These are phyloP conservation scores for Phyllosticta citribraziliensis DNA, from an alignment of 2,329 filamentous ascomycete genomes.

Conservation along the genomic window DNA sequence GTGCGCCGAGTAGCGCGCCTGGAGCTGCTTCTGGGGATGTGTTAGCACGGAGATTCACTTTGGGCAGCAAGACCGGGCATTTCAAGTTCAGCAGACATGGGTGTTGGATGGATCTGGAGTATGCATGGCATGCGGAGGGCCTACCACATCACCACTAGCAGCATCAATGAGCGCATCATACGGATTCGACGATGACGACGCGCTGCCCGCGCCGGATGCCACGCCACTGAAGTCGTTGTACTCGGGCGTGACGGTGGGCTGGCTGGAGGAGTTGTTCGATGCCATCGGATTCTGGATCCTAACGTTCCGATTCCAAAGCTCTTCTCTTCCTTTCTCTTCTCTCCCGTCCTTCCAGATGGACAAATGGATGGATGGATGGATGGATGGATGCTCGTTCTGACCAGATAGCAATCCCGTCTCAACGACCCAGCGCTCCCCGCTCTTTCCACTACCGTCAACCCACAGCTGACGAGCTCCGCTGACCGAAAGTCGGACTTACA, in stretches of 20 bases:
- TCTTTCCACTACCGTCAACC: too few relatives aligned
- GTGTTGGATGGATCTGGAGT: not conserved
- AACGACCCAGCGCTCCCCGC: too few relatives aligned
- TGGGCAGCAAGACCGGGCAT: too few relatives aligned
- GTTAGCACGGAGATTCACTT: not conserved
- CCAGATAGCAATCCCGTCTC: too few relatives aligned
- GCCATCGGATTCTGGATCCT: too few relatives aligned
- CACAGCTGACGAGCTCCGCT: too few relatives aligned
- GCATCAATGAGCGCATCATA: conserved; percentile 63
- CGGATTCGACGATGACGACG: conserved; percentile 51
- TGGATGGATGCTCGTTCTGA: too few relatives aligned
- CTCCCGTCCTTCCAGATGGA: too few relatives aligned
- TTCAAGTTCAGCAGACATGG: not conserved
- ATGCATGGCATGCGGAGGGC: conserved; percentile 12
- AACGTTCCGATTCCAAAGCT: too few relatives aligned
- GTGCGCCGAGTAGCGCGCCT: conserved; percentile 63
- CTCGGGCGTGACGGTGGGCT: conserved; percentile 1
- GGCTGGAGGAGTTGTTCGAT: not conserved
- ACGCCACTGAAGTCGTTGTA: conserved; percentile 31
- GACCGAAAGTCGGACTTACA: too few relatives aligned
- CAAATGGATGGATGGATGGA: too few relatives aligned
- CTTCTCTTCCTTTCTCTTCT: not conserved
- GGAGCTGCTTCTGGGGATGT: conserved; percentile 50
- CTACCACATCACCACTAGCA: conserved; percentile 58
- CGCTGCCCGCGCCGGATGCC: conserved; percentile 6